Percentiles rank a stretch among this genome's conserved stretches.
Conservation (phyloP, 148 eudicot genomes). For the Pouteria glomerata region DNA sequence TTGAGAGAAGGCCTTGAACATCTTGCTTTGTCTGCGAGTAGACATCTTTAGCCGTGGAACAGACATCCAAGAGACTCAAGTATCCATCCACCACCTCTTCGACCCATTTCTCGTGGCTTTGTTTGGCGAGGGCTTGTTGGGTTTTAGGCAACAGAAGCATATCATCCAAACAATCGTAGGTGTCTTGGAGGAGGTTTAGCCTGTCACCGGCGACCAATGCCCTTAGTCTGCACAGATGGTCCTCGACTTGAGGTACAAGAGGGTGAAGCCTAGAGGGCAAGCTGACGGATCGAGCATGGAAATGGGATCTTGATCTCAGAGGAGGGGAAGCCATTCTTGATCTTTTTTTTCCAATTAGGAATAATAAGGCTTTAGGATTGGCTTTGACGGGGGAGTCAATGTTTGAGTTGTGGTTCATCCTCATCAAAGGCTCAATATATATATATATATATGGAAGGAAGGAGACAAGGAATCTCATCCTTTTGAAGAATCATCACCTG, state of each 20-base stretch:
- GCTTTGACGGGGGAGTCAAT: background rate
- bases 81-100: conserved; percentile 23
- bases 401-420: background rate
- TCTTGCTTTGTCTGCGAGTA: conserved; percentile 15
- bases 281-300: conserved; percentile 24
- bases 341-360: background rate
- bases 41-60: conserved; percentile 13
- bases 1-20: background rate
- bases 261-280: conserved; percentile 20
- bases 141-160: conserved; percentile 30
- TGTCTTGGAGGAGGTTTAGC: conserved; percentile 11
- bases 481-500: background rate
- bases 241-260: conserved; percentile 6
- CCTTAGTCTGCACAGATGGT: conserved; percentile 19
- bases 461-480: conserved; percentile 8
- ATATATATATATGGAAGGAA: background rate
- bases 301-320: background rate
- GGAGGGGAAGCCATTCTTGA: conserved; percentile 10
- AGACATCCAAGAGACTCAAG: conserved; percentile 20
- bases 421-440: background rate
- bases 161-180: conserved; percentile 24
- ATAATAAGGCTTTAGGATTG: background rate
- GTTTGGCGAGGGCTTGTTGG: conserved; percentile 21
- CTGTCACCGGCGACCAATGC: conserved; percentile 14
- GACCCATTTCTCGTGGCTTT: conserved; percentile 11